Evolutionary conservation across 2,329 filamentous ascomycete species (phyloP).

Genomic region (Sporothrix curviconia): DNA sequence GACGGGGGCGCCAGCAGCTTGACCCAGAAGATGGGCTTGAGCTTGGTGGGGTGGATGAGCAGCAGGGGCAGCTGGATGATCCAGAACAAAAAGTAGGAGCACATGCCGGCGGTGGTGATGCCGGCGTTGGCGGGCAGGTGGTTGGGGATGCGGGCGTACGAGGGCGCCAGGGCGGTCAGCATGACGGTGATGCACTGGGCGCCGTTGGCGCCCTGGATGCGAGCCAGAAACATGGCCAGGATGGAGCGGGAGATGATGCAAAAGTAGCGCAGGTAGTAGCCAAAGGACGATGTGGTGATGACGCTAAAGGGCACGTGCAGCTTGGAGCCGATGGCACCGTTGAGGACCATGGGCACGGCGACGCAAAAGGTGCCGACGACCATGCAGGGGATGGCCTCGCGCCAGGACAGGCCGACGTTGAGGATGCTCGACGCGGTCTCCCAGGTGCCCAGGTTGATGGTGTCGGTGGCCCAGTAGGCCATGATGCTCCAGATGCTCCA

Average conservation of each 20-base stretch:
- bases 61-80: conserved; percentile 27
- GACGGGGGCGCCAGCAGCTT: conserved; percentile 48
- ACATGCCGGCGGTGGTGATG: conserved; percentile 33
- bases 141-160: conserved; percentile 30
- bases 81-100: conserved; percentile 34
- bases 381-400: conserved; percentile 45
- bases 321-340: conserved; percentile 40
- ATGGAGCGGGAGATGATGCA: conserved; percentile 34
- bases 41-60: conserved; percentile 19
- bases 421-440: conserved; percentile 22
- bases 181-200: conserved; percentile 23
- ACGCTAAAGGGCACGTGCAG: conserved; percentile 44
- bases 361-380: conserved; percentile 56
- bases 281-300: conserved; percentile 38
- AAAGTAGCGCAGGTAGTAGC: conserved; percentile 40
- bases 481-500: conserved; percentile 26
- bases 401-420: conserved; percentile 24
- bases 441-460: conserved; percentile 25
- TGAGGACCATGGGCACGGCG: conserved; percentile 45
- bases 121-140: conserved; percentile 31
- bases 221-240: conserved; percentile 36
- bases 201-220: conserved; percentile 42
- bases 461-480: conserved; percentile 25
- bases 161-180: conserved; percentile 30
- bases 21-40: conserved; percentile 36